Evolutionary conservation across 495 filamentous ascomycete species (phyloP), one percentile per base, ranked within the genome.

Genomic region (Chaetomium tenue): DNA sequence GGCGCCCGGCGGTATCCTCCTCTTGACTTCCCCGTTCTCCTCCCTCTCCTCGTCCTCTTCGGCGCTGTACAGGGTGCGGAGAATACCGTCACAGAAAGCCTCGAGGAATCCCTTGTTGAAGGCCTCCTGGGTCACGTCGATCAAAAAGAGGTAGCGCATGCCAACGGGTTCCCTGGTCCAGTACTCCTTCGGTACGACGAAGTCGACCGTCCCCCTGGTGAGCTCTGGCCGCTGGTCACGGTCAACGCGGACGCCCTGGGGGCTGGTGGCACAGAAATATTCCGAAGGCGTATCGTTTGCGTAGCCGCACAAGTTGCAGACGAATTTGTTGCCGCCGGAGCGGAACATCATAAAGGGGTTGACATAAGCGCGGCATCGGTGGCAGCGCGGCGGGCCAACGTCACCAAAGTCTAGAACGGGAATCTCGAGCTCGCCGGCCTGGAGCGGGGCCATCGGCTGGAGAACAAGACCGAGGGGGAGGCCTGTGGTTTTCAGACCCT

Each of bases 301-400:
- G 77, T 97, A 97, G 25, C 88, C 93, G 78, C 94, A 99, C 81
- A 99, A 93, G 71, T 99, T 99, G 77, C 94, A 99, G 61, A 95
- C 91, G 70, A 97, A 97, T 74, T 93, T 95, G 76, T 91, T 97
- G 40, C 94, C 94, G 28, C 93, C 94, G 5, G 90, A 90, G 54
- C 88, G 84, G 81, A 99, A 99, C 61, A 89, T 89, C 94, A 98
- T 97, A 75, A 98, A 99, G 13, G 94, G 94, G 71, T 99, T 99
- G 76, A 99, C 96, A 75, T 99, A 99, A 16, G 94, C 89, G 71
- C 94, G 81, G 78, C 94, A 99, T 77, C 94, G 84, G 71, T 92
- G 86, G 77, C 94, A 99, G 70, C 94, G 86, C 15, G 95, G 94
- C 44, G 94, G 94, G 1, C 94, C 94, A 47, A 79, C 77, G 59